These are phyloP conservation scores for Curvularia hawaiiensis DNA, from an alignment of 2,329 filamentous ascomycete genomes.

Conservation along the genomic window DNA sequence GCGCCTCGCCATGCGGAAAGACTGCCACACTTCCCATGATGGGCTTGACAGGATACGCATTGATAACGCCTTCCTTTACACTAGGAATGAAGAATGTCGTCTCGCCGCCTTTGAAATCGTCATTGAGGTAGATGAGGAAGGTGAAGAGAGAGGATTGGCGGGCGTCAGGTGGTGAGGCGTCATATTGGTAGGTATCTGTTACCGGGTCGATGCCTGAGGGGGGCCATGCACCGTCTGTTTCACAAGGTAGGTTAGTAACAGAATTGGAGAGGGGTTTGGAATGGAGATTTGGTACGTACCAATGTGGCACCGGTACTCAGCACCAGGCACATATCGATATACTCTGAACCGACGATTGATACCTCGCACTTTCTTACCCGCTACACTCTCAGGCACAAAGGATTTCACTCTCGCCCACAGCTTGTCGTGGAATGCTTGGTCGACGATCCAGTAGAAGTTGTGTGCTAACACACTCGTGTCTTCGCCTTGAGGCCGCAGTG, in stretches of 20 bases:
- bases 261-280: neutral
- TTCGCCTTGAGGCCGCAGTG: slow-evolving; percentile 68
- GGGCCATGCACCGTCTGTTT: slow-evolving; percentile 70
- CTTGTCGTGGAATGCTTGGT: slow-evolving; percentile 65
- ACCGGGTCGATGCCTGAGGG: slow-evolving; percentile 66
- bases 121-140: slow-evolving; percentile 71
- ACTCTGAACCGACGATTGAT: slow-evolving; percentile 73
- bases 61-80: slow-evolving; percentile 66
- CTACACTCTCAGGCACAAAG: slow-evolving; percentile 61
- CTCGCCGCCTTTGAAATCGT: slow-evolving; percentile 73
- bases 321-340: slow-evolving; percentile 74
- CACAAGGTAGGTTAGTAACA: neutral
- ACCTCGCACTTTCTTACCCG: slow-evolving; percentile 64
- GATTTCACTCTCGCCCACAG: slow-evolving; percentile 66
- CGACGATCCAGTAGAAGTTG: slow-evolving; percentile 76
- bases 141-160: slow-evolving; percentile 72
- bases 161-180: slow-evolving; percentile 63
- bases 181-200: slow-evolving; percentile 66
- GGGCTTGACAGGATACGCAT: slow-evolving; percentile 71
- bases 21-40: slow-evolving; percentile 71
- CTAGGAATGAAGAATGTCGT: slow-evolving; percentile 74
- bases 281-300: slow-evolving; percentile 29
- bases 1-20: slow-evolving; percentile 72
- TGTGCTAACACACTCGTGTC: slow-evolving; percentile 68
- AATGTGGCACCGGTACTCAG: slow-evolving; percentile 74